Percentiles rank a stretch among this genome's conserved stretches.
Evolutionary conservation across 495 filamentous ascomycete genomes (phyloP).

Genomic region (Podospora appendiculata): DNA sequence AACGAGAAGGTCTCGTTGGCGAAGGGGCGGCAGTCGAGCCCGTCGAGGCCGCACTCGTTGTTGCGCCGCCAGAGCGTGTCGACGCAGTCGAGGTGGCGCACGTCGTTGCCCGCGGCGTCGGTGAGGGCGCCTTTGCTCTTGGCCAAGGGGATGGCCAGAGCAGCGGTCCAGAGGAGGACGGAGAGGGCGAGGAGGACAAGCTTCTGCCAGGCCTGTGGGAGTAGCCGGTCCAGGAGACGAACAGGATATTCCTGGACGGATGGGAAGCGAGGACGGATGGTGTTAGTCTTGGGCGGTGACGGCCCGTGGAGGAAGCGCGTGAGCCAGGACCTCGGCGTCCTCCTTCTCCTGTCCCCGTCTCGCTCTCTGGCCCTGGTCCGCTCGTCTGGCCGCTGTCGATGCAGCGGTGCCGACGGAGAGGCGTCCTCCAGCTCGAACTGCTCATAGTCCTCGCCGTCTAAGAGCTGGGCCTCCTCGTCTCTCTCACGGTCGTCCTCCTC

Average conservation of each 20-base stretch:
- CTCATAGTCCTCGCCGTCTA: constrained; percentile 11
- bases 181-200: constrained; percentile 47
- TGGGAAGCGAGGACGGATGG: constrained; percentile 59
- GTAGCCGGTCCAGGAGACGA: constrained; percentile 45
- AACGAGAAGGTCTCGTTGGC: constrained; percentile 60
- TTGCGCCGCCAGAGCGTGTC: constrained; percentile 53
- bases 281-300: constrained; percentile 10
- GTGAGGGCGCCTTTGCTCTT: constrained; percentile 54
- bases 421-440: constrained; percentile 13
- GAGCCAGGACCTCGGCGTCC: neutral
- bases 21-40: constrained; percentile 70
- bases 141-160: constrained; percentile 47
- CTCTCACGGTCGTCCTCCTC: neutral
- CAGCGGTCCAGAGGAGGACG: constrained; percentile 58
- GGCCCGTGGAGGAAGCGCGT: constrained; percentile 9
- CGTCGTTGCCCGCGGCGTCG: constrained; percentile 51
- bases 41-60: constrained; percentile 70
- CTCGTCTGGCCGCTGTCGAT: too few relatives aligned
- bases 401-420: neutral
- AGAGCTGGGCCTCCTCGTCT: constrained; percentile 19
- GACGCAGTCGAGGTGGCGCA: constrained; percentile 52
- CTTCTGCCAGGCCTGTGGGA: constrained; percentile 53
- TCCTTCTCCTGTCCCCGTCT: neutral
- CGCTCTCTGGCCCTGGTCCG: neutral
- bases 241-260: constrained; percentile 57